Conservation (phyloP, 2,329 filamentous ascomycete species). For the Stemphylium beticola region DNA sequence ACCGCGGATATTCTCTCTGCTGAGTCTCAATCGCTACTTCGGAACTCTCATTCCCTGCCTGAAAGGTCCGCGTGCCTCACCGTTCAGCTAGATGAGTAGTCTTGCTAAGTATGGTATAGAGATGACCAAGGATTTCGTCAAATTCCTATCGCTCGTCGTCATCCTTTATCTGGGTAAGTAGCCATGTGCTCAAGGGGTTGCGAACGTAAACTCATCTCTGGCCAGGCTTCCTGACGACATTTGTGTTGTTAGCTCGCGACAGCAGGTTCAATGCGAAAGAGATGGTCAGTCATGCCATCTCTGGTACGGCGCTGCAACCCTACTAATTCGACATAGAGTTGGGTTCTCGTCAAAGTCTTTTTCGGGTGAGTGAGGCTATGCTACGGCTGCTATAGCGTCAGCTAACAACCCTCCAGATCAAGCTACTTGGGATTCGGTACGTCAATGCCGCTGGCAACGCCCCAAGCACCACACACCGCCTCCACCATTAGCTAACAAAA, state of each 20-base stretch:
- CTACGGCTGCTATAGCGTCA: background rate
- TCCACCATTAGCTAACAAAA: conserved; percentile 27
- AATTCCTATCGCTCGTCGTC: conserved; percentile 78
- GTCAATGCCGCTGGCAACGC: conserved; percentile 35
- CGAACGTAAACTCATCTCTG: conserved; percentile 1
- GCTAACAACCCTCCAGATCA: conserved; percentile 49
- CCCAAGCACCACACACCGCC: conserved; percentile 10
- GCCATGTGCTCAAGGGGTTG: background rate
- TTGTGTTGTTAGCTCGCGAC: conserved; percentile 74
- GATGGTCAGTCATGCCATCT: conserved; percentile 57
- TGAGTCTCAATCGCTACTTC: conserved; percentile 89
- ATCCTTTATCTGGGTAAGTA: conserved; percentile 75
- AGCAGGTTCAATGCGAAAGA: conserved; percentile 66
- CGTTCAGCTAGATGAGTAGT: background rate
- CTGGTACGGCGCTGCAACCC: too few relatives aligned
- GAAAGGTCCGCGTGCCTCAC: conserved; percentile 53
- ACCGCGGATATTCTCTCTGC: conserved; percentile 82
- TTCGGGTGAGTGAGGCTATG: conserved; percentile 61
- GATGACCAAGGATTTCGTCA: conserved; percentile 91
- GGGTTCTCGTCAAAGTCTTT: conserved; percentile 80
- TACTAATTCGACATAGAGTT: conserved; percentile 54
- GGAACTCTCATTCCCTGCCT: conserved; percentile 87
- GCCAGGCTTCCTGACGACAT: conserved; percentile 82
- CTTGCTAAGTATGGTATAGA: conserved; percentile 52
- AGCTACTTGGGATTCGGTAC: conserved; percentile 74